A percentile compares a stretch with the other conserved stretches of the same genome.
phyloP scores from a whole-genome alignment of 768 basidiomycete species.

The Podaxis carcinomalis region DNA sequence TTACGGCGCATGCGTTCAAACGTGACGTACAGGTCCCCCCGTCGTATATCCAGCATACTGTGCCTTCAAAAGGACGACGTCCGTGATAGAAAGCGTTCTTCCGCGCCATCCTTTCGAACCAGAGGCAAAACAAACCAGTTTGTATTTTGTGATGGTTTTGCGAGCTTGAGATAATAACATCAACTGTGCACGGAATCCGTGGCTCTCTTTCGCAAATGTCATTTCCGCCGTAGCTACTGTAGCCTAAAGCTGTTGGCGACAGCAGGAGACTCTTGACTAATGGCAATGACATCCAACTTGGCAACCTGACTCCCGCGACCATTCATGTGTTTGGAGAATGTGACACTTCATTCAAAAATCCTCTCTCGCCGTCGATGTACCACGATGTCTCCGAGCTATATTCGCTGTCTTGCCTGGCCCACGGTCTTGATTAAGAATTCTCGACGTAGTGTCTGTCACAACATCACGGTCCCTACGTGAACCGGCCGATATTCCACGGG shows the following conservation, averaged over 20 bases:
- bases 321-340: background rate
- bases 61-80: constrained; percentile 36
- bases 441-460: constrained; percentile 8
- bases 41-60: constrained; percentile 22
- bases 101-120: constrained; percentile 19
- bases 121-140: background rate
- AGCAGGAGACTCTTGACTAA: background rate
- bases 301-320: background rate
- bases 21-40: constrained; percentile 22
- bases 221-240: background rate
- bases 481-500: background rate
- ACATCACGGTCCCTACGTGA: constrained; percentile 2
- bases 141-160: constrained; percentile 18
- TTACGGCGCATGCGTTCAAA: constrained; percentile 4
- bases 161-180: constrained; percentile 26
- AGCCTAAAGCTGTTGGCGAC: background rate
- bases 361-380: background rate
- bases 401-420: background rate
- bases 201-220: background rate
- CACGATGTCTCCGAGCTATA: background rate
- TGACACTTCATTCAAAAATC: background rate
- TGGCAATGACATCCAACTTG: background rate
- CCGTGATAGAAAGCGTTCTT: constrained; percentile 38
- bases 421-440: background rate
- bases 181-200: background rate